phyloP scores from a whole-genome alignment of 768 basidiomycete genomes.

The Trametopsis cervina region DNA sequence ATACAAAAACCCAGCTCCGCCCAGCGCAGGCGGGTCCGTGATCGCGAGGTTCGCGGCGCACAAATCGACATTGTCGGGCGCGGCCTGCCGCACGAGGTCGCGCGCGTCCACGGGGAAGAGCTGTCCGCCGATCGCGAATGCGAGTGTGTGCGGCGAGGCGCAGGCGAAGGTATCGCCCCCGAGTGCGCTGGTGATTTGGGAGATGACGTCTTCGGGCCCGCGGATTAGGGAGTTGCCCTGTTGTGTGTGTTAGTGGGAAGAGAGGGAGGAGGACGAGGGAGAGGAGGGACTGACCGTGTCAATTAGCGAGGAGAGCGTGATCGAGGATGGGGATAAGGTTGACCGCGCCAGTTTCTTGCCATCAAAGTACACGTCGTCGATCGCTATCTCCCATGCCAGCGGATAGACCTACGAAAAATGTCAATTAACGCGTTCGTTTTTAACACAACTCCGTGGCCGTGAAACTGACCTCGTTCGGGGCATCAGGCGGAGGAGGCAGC shows the following conservation, averaged over 20 bases:
- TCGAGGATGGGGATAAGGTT: conserved; percentile 35
- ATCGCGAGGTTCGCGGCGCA: conserved; percentile 51
- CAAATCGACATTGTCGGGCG: conserved; percentile 27
- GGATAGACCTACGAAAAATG: conserved; percentile 24
- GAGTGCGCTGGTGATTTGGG: conserved; percentile 35
- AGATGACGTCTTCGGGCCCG: conserved; percentile 61
- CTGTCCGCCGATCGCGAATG: conserved; percentile 62
- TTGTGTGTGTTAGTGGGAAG: background rate
- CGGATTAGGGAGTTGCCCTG: conserved; percentile 76
- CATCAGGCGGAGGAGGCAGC: conserved; percentile 44
- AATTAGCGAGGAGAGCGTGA: conserved; percentile 56
- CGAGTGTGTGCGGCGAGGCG: conserved; percentile 50
- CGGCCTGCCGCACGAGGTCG: conserved; percentile 50
- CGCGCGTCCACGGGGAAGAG: conserved; percentile 71
- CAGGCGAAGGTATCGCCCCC: conserved; percentile 46
- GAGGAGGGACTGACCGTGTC: conserved; percentile 50
- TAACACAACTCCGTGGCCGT: too few species aligned
- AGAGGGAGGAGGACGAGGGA: background rate
- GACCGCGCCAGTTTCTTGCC: conserved; percentile 55
- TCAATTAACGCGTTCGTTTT: background rate
- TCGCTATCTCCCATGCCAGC: conserved; percentile 54
- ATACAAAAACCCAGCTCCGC: conserved; percentile 52
- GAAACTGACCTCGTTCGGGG: conserved; percentile 50
- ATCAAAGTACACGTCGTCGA: conserved; percentile 70
- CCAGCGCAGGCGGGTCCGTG: conserved; percentile 68